Evolutionary conservation across 202 grass and related monocot genomes (phyloP).

Genomic region (Musa balbisiana): DNA sequence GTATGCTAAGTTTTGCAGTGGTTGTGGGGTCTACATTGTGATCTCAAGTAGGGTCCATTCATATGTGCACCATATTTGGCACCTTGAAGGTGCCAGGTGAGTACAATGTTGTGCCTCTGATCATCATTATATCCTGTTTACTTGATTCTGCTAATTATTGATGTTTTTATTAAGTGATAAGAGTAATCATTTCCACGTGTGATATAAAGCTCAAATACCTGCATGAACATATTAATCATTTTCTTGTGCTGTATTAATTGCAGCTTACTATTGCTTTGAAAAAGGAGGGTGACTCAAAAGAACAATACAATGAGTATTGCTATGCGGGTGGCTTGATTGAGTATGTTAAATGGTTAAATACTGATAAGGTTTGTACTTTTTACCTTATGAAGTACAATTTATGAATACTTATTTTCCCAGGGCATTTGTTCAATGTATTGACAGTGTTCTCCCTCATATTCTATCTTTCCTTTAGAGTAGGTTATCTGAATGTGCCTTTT

Average conservation of each 20-base stretch:
- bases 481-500: neutral
- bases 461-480: neutral
- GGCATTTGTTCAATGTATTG: neutral
- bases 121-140: neutral
- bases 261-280: conserved; percentile 85
- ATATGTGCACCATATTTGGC: neutral
- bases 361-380: conserved; percentile 65
- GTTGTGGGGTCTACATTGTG: neutral
- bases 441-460: neutral
- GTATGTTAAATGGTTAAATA: conserved; percentile 97
- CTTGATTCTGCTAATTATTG: neutral
- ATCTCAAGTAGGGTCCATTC: neutral
- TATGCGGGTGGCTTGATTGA: conserved; percentile 93
- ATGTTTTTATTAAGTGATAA: neutral
- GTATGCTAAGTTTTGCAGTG: neutral
- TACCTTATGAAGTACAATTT: neutral
- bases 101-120: neutral
- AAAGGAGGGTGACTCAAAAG: conserved; percentile 49
- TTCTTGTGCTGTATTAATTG: conserved; percentile 20
- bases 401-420: neutral
- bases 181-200: no score
- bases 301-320: conserved; percentile 74
- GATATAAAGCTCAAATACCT: neutral
- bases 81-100: neutral
- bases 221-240: conserved; percentile 13